phyloP scores from a whole-genome alignment of 768 basidiomycete species.

The Serendipita sp. region DNA sequence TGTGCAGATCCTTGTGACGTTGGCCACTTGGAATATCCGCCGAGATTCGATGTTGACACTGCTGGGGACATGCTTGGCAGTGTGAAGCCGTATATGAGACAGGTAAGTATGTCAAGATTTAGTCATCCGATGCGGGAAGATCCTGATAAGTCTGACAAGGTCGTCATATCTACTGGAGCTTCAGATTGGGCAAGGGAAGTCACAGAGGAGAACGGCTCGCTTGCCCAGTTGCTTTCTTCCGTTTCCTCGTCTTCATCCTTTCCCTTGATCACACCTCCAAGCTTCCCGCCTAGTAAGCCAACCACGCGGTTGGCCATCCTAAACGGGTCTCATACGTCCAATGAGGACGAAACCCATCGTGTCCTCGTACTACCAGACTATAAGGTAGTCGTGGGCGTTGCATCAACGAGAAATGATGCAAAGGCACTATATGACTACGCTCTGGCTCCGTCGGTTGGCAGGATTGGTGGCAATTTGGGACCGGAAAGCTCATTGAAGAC shows the following conservation, averaged over 20 bases:
- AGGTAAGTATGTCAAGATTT: constrained; percentile 30
- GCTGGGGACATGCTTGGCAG: constrained; percentile 72
- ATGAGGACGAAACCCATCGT: constrained; percentile 48
- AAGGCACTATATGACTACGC: constrained; percentile 48
- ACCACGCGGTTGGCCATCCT: constrained; percentile 48
- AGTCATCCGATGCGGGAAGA: not conserved
- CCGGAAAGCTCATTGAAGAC: constrained; percentile 33
- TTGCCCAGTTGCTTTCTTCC: constrained; percentile 34
- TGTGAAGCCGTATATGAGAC: constrained; percentile 68
- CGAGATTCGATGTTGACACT: constrained; percentile 61
- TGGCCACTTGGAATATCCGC: constrained; percentile 65
- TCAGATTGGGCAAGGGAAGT: constrained; percentile 79
- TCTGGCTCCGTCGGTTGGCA: constrained; percentile 40
- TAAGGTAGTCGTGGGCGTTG: constrained; percentile 63
- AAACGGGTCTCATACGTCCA: constrained; percentile 70
- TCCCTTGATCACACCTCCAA: constrained; percentile 18
- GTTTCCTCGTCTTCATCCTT: constrained; percentile 20
- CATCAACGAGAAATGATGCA: constrained; percentile 47
- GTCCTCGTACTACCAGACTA: constrained; percentile 90
- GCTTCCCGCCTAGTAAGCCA: constrained; percentile 15
- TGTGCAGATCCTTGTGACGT: constrained; percentile 20
- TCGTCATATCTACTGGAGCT: constrained; percentile 81
- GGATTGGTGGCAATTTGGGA: constrained; percentile 19
- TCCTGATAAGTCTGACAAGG: constrained; percentile 25
- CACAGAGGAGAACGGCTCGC: constrained; percentile 48